A percentile compares a stretch with the other conserved stretches of the same genome.
Evolutionary conservation across 2,329 filamentous ascomycete species (phyloP).

Genomic region (Epicoccum sorghinum): DNA sequence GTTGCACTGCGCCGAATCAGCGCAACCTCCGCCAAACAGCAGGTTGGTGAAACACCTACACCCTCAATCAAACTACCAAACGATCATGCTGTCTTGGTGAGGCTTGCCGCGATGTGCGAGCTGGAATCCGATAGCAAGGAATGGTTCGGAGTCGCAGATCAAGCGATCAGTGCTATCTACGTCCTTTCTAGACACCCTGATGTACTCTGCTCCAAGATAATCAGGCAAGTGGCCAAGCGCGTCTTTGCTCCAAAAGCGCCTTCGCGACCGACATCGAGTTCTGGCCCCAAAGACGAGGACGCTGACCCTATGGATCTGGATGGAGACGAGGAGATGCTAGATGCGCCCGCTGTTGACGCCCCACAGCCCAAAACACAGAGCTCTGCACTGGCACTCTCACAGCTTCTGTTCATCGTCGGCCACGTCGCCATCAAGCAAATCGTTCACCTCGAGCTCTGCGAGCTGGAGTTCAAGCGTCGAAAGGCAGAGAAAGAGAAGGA

Average conservation of each 20-base stretch:
- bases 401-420: conserved; percentile 91
- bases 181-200: conserved; percentile 93
- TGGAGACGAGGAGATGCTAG: conserved; percentile 29
- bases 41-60: conserved; percentile 59
- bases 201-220: conserved; percentile 86
- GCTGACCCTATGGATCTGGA: conserved; percentile 18
- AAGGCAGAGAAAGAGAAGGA: conserved; percentile 92
- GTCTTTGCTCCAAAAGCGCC: conserved; percentile 71
- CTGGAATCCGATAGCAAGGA: conserved; percentile 89
- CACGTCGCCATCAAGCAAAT: conserved; percentile 99
- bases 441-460: conserved; percentile 95
- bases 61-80: conserved; percentile 80
- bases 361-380: conserved; percentile 60
- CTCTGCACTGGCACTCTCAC: conserved; percentile 78
- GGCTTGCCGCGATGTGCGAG: conserved; percentile 83
- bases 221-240: conserved; percentile 81
- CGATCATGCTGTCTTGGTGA: conserved; percentile 84
- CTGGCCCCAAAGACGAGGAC: conserved; percentile 40
- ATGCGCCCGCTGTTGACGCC: conserved; percentile 36
- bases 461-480: conserved; percentile 94
- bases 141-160: conserved; percentile 91
- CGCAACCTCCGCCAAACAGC: conserved; percentile 70
- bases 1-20: conserved; percentile 91
- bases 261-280: conserved; percentile 39
- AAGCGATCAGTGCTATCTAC: conserved; percentile 95